Evolutionary conservation across 176 grass and related monocot species (phyloP).

Genomic region (Cenchrus fungigraminus): DNA sequence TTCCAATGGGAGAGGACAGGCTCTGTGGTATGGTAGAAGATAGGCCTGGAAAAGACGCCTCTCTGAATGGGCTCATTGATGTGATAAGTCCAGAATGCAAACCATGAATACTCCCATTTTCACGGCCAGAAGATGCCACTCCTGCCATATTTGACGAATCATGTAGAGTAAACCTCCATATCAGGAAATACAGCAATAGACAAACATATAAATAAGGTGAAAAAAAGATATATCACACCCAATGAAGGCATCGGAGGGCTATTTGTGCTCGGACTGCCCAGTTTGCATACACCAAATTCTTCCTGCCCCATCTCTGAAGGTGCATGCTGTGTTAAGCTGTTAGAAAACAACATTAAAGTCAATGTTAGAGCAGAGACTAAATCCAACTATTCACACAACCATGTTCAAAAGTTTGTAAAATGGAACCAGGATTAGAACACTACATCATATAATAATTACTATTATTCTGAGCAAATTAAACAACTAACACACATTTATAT

Average conservation of each 20-base stretch:
- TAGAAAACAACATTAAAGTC: slow-evolving; percentile 27
- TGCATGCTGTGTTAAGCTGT: slow-evolving; percentile 70
- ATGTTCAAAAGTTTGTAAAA: neutral
- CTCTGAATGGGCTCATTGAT: slow-evolving; percentile 65
- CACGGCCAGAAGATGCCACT: slow-evolving; percentile 49
- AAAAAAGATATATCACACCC: slow-evolving; percentile 51
- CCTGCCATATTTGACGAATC: slow-evolving; percentile 46
- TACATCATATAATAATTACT: neutral
- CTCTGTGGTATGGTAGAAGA: slow-evolving; percentile 71
- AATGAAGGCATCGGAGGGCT: slow-evolving; percentile 63
- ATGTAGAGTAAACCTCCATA: slow-evolving; percentile 27
- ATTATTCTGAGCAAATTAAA: neutral
- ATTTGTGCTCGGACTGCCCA: slow-evolving; percentile 64
- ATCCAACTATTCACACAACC: neutral
- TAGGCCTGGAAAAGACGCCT: slow-evolving; percentile 61
- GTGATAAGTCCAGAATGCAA: slow-evolving; percentile 57
- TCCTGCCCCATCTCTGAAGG: slow-evolving; percentile 68
- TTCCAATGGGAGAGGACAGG: slow-evolving; percentile 74
- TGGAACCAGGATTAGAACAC: neutral
- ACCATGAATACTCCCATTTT: slow-evolving; percentile 67
- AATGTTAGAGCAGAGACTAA: slow-evolving; percentile 6
- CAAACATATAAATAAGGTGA: slow-evolving; percentile 25
- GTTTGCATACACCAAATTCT: slow-evolving; percentile 56
- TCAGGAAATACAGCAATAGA: slow-evolving; percentile 35
- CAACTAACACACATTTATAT: neutral